phyloP scores from a whole-genome alignment of 495 filamentous ascomycete species.

The Penicillium soppii region DNA sequence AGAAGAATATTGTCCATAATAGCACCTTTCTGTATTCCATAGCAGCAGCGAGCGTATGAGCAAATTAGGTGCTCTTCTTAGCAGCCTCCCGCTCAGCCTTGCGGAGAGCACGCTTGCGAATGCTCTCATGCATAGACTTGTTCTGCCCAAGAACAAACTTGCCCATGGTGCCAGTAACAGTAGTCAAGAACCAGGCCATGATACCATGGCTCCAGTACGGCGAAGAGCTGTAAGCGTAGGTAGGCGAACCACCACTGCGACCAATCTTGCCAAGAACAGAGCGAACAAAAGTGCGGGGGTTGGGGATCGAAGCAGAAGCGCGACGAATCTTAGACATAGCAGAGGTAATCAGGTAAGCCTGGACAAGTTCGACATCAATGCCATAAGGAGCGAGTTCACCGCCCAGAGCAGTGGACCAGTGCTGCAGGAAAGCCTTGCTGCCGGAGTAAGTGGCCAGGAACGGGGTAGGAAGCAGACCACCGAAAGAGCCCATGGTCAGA shows the following conservation, averaged over 20 bases:
- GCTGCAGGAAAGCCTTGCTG: conserved; percentile 95
- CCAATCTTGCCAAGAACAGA: conserved; percentile 80
- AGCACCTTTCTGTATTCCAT: not conserved
- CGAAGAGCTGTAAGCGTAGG: conserved; percentile 76
- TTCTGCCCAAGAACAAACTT: conserved; percentile 64
- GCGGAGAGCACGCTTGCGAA: conserved; percentile 82
- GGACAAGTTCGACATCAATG: conserved; percentile 80
- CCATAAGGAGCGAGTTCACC: conserved; percentile 77
- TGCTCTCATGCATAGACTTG: conserved; percentile 77
- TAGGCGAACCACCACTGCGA: conserved; percentile 68
- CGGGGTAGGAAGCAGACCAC: conserved; percentile 85
- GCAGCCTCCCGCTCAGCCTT: conserved; percentile 78
- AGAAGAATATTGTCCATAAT: not conserved
- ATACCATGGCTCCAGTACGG: conserved; percentile 90
- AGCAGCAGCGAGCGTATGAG: not conserved
- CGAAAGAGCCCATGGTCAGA: conserved; percentile 96
- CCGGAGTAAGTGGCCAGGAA: conserved; percentile 96
- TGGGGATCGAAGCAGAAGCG: conserved; percentile 73
- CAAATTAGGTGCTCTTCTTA: conserved; percentile 44
- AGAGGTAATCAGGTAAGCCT: conserved; percentile 88
- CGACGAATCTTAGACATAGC: conserved; percentile 95
- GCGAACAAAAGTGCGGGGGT: conserved; percentile 76
- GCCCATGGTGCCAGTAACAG: conserved; percentile 65
- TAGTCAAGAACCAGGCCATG: conserved; percentile 81
- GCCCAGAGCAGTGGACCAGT: conserved; percentile 87